These are phyloP conservation scores for Yamadazyma tumulicola DNA, from an alignment of 805 yeast species.

Conservation along the genomic window DNA sequence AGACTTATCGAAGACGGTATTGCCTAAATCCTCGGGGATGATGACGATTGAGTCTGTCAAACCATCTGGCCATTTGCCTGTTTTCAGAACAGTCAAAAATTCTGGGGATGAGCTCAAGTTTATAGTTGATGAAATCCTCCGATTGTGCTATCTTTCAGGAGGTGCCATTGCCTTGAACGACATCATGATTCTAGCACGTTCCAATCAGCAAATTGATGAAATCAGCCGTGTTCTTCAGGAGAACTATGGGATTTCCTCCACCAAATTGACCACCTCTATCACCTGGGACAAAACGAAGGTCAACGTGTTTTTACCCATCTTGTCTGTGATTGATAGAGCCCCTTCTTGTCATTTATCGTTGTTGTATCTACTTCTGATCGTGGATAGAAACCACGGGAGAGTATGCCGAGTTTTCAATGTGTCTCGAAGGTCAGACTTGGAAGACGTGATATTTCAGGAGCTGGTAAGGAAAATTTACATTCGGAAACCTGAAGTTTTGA, in stretches of 20 bases:
- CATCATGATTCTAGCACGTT: constrained; percentile 49
- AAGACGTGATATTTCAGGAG: no score
- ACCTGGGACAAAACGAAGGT: constrained; percentile 48
- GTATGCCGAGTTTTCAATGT: no score
- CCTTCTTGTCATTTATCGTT: constrained; percentile 31
- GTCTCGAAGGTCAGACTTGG: no score
- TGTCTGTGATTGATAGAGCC: constrained; percentile 39
- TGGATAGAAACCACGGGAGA: constrained; percentile 17
- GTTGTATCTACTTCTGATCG: constrained; percentile 23
- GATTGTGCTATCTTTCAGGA: constrained; percentile 39
- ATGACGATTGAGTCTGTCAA: constrained; percentile 13
- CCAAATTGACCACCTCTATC: constrained; percentile 45
- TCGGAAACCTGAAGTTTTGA: neutral
- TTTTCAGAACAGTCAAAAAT: constrained; percentile 15
- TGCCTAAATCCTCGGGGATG: constrained; percentile 1
- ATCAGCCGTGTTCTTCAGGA: constrained; percentile 34
- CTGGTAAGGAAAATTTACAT: constrained; percentile 7
- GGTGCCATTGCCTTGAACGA: constrained; percentile 44
- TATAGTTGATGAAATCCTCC: constrained; percentile 41
- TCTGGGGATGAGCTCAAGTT: constrained; percentile 39
- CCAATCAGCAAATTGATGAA: constrained; percentile 47
- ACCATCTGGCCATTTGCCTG: constrained; percentile 21
- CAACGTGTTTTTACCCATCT: constrained; percentile 45
- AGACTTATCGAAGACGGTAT: constrained; percentile 32
- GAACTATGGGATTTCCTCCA: constrained; percentile 38